These are phyloP conservation scores for Nosema granulosis DNA, from an alignment of 371 early-diverging fungal species.

Conservation along the genomic window DNA sequence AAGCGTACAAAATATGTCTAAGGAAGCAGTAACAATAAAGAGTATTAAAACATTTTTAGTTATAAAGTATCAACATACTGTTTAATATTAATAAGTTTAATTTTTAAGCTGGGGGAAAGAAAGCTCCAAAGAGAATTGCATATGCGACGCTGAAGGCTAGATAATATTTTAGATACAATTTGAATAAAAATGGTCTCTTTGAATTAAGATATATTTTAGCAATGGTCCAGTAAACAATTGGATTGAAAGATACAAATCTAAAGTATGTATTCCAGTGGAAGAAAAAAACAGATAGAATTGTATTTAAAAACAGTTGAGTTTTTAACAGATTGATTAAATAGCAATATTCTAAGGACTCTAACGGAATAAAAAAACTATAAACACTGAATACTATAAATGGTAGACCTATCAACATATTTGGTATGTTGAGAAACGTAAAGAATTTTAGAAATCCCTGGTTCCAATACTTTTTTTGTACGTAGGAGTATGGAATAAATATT, in stretches of 20 bases:
- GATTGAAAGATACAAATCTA: slow-evolving; percentile 66
- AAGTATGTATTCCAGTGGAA: slow-evolving; percentile 65
- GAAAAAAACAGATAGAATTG: slow-evolving; percentile 58
- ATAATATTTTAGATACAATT: slow-evolving; percentile 51
- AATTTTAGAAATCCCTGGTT: slow-evolving; percentile 66
- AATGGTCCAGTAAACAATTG: slow-evolving; percentile 63
- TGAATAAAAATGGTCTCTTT: background rate
- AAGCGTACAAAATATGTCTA: too few relatives aligned
- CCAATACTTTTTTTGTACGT: slow-evolving; percentile 65
- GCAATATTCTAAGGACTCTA: slow-evolving; percentile 1
- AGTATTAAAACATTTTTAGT: too few relatives aligned
- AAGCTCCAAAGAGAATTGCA: slow-evolving; percentile 59
- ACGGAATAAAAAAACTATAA: background rate
- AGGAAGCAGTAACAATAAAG: too few relatives aligned
- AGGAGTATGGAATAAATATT: slow-evolving; percentile 60
- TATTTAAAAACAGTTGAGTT: slow-evolving; percentile 52
- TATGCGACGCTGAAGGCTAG: slow-evolving; percentile 60
- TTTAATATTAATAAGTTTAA: slow-evolving; percentile 18
- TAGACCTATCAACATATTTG: slow-evolving; percentile 62
- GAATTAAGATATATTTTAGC: slow-evolving; percentile 29
- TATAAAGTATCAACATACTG: too few relatives aligned
- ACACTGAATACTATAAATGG: slow-evolving; percentile 61
- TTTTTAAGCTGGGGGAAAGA: slow-evolving; percentile 63
- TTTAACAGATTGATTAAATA: slow-evolving; percentile 28
- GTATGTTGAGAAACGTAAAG: slow-evolving; percentile 58